Conservation (phyloP, 2,329 filamentous ascomycete species). For the Diaporthe citri region DNA sequence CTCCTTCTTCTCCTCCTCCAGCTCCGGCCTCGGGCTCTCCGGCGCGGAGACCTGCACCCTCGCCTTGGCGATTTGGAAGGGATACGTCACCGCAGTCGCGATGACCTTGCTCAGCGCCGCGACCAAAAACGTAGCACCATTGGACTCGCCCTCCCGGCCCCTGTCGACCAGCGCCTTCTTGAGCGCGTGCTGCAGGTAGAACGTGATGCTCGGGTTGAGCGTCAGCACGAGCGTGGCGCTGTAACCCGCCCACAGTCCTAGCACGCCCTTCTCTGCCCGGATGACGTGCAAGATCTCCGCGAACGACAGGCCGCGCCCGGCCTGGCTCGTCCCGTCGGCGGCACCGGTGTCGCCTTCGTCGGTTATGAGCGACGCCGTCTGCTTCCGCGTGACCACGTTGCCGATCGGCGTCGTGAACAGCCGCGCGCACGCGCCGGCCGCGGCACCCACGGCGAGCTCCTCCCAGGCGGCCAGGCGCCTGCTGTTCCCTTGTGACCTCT, state of each 20-base stretch:
- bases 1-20: slow-evolving; percentile 47
- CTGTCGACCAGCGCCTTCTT: slow-evolving; percentile 69
- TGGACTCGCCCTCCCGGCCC: slow-evolving; percentile 52
- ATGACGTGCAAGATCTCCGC: slow-evolving; percentile 74
- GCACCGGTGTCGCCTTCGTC: slow-evolving; percentile 40
- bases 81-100: slow-evolving; percentile 84
- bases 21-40: slow-evolving; percentile 42
- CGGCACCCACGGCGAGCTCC: slow-evolving; percentile 79
- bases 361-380: slow-evolving; percentile 68
- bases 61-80: slow-evolving; percentile 87
- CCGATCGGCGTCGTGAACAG: slow-evolving; percentile 83
- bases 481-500: slow-evolving; percentile 51
- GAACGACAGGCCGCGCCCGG: slow-evolving; percentile 52
- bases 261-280: slow-evolving; percentile 74
- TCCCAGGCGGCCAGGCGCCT: slow-evolving; percentile 71
- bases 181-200: slow-evolving; percentile 82
- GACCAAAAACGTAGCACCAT: slow-evolving; percentile 57
- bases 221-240: slow-evolving; percentile 84
- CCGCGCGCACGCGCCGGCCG: slow-evolving; percentile 81
- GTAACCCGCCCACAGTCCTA: slow-evolving; percentile 90
- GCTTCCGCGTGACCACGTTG: slow-evolving; percentile 85
- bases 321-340: slow-evolving; percentile 46
- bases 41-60: slow-evolving; percentile 74
- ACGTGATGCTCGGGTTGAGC: slow-evolving; percentile 87
- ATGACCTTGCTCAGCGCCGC: slow-evolving; percentile 84